phyloP scores from a whole-genome alignment of 1,284 basidiomycete genomes.

The Trichosporon ovoides region DNA sequence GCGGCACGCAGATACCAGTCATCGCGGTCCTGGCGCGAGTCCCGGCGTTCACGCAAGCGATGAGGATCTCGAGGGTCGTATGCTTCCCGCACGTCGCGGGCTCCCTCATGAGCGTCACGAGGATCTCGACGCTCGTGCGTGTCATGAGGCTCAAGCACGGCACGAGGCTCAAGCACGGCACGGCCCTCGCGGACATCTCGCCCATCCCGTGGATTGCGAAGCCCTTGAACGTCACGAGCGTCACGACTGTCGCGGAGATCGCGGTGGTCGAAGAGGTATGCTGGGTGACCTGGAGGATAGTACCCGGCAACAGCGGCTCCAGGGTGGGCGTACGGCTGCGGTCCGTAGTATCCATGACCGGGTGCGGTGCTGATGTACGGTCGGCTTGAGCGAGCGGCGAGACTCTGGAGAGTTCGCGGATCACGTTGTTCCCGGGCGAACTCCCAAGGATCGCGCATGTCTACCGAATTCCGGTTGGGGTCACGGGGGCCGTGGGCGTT shows the following conservation, averaged over 20 bases:
- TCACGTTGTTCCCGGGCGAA: not conserved
- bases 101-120: not conserved
- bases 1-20: not conserved
- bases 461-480: not conserved
- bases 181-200: constrained; percentile 1
- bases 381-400: not conserved
- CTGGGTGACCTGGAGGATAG: not conserved
- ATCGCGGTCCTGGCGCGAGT: not conserved
- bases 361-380: not conserved
- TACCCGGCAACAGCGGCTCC: not conserved
- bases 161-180: not conserved
- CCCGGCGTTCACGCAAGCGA: not conserved
- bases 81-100: not conserved
- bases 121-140: not conserved
- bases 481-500: not conserved
- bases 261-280: not conserved
- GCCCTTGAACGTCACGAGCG: not conserved
- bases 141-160: not conserved
- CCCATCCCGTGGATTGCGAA: not conserved
- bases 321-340: not conserved
- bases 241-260: not conserved
- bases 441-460: not conserved
- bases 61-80: not conserved
- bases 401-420: not conserved
- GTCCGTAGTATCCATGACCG: not conserved